Evolutionary conservation across 352 stramenopile genomes (phyloP).

Genomic region (Phytophthora rubi): DNA sequence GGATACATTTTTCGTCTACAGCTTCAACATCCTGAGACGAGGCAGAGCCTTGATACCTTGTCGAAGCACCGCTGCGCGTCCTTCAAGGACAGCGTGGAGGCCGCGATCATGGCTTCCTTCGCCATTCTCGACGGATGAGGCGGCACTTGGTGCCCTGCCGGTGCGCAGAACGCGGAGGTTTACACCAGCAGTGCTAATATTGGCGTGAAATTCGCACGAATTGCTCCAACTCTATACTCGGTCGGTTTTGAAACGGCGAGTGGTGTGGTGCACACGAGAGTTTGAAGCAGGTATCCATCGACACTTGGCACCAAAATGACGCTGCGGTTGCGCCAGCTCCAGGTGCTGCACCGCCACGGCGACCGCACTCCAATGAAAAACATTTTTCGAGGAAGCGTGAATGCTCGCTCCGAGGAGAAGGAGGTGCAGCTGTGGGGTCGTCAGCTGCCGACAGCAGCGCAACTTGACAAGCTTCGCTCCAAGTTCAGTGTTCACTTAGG

Average conservation of each 20-base stretch:
- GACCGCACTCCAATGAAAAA: constrained; percentile 82
- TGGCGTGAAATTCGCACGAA: constrained; percentile 5
- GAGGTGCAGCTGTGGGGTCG: constrained; percentile 54
- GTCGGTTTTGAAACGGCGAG: constrained; percentile 33
- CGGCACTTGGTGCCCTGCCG: constrained; percentile 8
- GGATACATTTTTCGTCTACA: constrained; percentile 31
- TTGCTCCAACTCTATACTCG: constrained; percentile 11
- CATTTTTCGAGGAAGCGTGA: constrained; percentile 52
- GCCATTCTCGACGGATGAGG: constrained; percentile 24
- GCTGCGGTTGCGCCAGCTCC: constrained; percentile 72
- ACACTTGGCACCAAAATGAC: constrained; percentile 25
- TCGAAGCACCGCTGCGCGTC: constrained; percentile 80
- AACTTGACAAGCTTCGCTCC: constrained; percentile 45
- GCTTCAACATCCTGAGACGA: constrained; percentile 28
- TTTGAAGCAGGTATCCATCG: constrained; percentile 6
- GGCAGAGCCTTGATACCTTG: constrained; percentile 44
- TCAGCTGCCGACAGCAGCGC: constrained; percentile 47
- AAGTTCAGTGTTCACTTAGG: constrained; percentile 36
- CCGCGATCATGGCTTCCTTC: constrained; percentile 24
- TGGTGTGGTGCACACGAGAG: constrained; percentile 26
- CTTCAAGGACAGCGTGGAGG: constrained; percentile 67
- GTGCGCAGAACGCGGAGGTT: constrained; percentile 8
- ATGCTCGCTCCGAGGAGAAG: constrained; percentile 34
- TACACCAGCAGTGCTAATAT: constrained; percentile 26
- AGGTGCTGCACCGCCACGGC: constrained; percentile 82